Conservation (phyloP, 192 early-diverging fungal species). For the Powellomyces hirtus region DNA sequence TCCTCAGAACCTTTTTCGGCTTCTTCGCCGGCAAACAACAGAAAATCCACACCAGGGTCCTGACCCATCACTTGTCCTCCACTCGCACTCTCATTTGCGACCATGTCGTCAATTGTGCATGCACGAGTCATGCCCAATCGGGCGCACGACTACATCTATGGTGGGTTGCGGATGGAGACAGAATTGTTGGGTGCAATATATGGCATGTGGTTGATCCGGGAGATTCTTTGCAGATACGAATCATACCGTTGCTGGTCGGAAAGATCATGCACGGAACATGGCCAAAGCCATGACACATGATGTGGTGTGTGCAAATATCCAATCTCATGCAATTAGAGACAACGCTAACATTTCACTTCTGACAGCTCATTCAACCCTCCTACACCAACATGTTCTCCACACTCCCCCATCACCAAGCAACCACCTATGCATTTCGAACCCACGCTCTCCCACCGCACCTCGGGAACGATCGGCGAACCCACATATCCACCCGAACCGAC, state of each 20-base stretch:
- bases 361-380: slow-evolving; percentile 53
- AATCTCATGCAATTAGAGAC: background rate
- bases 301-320: too few species aligned
- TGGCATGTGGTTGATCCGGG: too few species aligned
- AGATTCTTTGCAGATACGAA: slow-evolving; percentile 48
- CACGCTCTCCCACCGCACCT: slow-evolving; percentile 33
- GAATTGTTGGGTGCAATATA: too few species aligned
- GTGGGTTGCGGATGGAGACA: too few species aligned
- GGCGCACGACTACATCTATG: slow-evolving; percentile 61
- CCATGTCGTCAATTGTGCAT: slow-evolving; percentile 20
- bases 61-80: too few species aligned
- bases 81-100: too few species aligned
- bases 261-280: slow-evolving; percentile 52
- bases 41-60: too few species aligned
- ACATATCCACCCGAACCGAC: slow-evolving; percentile 25
- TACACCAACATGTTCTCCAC: slow-evolving; percentile 61
- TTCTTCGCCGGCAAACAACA: too few species aligned
- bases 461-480: slow-evolving; percentile 44
- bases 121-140: slow-evolving; percentile 40
- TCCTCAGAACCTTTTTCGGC: too few species aligned
- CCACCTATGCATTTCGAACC: slow-evolving; percentile 33
- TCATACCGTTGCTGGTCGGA: slow-evolving; percentile 53
- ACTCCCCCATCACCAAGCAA: slow-evolving; percentile 41
- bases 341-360: too few species aligned
- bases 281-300: slow-evolving; percentile 43